Base-by-base conservation (phyloP, 306 rosid species). In the Coriaria nepalensis region DNA sequence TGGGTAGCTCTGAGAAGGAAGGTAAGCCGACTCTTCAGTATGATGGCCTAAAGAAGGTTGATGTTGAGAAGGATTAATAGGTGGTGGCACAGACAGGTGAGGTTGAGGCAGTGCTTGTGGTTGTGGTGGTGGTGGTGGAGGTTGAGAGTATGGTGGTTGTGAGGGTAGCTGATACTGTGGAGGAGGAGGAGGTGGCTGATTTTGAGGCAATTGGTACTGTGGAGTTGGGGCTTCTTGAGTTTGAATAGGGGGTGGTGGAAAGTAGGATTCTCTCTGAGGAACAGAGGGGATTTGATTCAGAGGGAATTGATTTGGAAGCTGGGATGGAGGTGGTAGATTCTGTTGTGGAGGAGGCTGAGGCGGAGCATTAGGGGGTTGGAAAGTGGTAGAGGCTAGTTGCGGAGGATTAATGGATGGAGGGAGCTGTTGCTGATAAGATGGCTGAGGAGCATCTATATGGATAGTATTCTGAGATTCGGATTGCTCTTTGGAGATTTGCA, bases 241-340 rank as follows among this genome's bases (percentile, higher is more conserved):
- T 40, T 71, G 94, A 70, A 67, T 72, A 35, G 78, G 75, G 3
- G 29, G 29, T 6, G 75, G 56, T 49, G 68, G 77, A 54, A 70
- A 66, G 76, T 85, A 78, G 2, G 70, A 70, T 51, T 80, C 95
- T 50, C 72, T 72, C 58, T 73, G 95, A 65, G 78, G 77, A 56
- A 52, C 65, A 35, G 79, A 43, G 49, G 78, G 68, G 53, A 64
- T 57, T 74, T 63, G 93, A 68, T 50, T 76, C 51, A 64, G 93
- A 52, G 93, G 43, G 57, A 64, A 69, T 50, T 80, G 94, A 20
- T 33, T 49, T 33, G 13, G 38, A 49, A 32, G 36, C 6, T 49
- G 38, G 35, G 7, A 37, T 33, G 13, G 10, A 29, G 53, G 53
- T 33, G 6, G 47, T n/a, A 5, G 53, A 49, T 35, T 49, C 49